Percentiles rank a stretch among this genome's conserved stretches.
These are phyloP conservation scores for Zalaria obscura DNA, from an alignment of 2,329 filamentous ascomycete species.

Conservation along the genomic window DNA sequence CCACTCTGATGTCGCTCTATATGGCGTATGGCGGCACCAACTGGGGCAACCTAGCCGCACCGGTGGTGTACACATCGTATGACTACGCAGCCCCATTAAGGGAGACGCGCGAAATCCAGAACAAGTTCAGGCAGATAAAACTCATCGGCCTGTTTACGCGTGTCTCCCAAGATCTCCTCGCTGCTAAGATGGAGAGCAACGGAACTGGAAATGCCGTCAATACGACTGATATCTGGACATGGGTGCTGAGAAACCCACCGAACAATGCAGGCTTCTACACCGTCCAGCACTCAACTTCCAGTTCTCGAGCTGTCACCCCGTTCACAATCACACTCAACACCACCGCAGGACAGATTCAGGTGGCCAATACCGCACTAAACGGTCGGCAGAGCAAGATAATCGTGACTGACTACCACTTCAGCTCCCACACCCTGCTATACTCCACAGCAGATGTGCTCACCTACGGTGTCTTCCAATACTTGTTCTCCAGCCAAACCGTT, in stretches of 20 bases:
- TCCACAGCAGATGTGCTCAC: conserved; percentile 42
- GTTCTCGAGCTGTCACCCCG: conserved; percentile 34
- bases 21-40: conserved; percentile 60
- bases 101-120: conserved; percentile 42
- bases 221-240: conserved; percentile 34
- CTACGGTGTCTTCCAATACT: conserved; percentile 19
- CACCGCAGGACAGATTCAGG: conserved; percentile 38
- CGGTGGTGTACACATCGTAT: conserved; percentile 44
- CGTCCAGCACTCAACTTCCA: conserved; percentile 39
- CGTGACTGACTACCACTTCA: conserved; percentile 45
- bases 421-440: conserved; percentile 36
- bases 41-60: conserved; percentile 45
- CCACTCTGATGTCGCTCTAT: conserved; percentile 58
- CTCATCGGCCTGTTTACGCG: conserved; percentile 46
- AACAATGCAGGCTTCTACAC: conserved; percentile 47
- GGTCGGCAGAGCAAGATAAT: conserved; percentile 50
- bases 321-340: conserved; percentile 44
- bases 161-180: conserved; percentile 40
- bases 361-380: conserved; percentile 43
- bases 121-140: conserved; percentile 52
- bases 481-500: conserved; percentile 20
- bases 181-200: conserved; percentile 37
- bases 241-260: conserved; percentile 44
- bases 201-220: conserved; percentile 33
- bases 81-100: conserved; percentile 50